Percentiles rank a stretch among this genome's conserved stretches.
Evolutionary conservation across 495 filamentous ascomycete genomes (phyloP).

Genomic region (Bacidia gigantensis): DNA sequence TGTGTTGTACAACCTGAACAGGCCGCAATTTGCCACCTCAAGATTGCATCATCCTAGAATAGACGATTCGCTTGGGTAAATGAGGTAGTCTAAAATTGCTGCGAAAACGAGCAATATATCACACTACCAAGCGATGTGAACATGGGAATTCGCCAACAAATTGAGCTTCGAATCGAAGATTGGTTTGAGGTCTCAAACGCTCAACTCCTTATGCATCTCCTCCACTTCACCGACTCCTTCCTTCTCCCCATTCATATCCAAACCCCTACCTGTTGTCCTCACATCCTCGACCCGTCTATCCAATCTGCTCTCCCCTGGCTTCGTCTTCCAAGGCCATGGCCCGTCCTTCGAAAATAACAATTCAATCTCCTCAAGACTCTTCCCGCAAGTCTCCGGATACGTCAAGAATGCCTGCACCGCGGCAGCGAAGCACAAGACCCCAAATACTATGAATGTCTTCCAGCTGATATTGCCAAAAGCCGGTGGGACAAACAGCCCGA

Average conservation of each 20-base stretch:
- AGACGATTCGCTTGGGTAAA: too few species aligned
- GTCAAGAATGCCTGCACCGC: conserved; percentile 51
- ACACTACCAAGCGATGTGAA: too few species aligned
- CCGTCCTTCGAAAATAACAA: conserved; percentile 43
- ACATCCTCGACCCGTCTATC: conserved; percentile 14
- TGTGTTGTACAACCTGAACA: too few species aligned
- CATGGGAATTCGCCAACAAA: too few species aligned
- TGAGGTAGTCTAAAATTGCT: too few species aligned
- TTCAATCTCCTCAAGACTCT: conserved; percentile 59
- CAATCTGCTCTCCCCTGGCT: conserved; percentile 29
- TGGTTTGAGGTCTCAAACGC: too few species aligned
- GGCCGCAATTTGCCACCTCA: too few species aligned
- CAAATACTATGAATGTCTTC: conserved; percentile 64
- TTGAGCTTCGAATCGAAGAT: too few species aligned
- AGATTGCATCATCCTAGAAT: too few species aligned
- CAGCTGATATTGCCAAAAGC: conserved; percentile 60
- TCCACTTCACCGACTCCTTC: not conserved
- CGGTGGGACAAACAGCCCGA: conserved; percentile 57
- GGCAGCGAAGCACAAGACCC: conserved; percentile 50
- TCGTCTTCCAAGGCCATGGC: conserved; percentile 44
- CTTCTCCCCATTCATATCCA: not conserved
- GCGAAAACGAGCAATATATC: too few species aligned
- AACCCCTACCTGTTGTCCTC: not conserved
- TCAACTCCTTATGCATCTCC: not conserved
- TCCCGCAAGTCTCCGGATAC: conserved; percentile 58